phyloP scores from a whole-genome alignment of 352 stramenopile species.

The Globisporangium barbulae region DNA sequence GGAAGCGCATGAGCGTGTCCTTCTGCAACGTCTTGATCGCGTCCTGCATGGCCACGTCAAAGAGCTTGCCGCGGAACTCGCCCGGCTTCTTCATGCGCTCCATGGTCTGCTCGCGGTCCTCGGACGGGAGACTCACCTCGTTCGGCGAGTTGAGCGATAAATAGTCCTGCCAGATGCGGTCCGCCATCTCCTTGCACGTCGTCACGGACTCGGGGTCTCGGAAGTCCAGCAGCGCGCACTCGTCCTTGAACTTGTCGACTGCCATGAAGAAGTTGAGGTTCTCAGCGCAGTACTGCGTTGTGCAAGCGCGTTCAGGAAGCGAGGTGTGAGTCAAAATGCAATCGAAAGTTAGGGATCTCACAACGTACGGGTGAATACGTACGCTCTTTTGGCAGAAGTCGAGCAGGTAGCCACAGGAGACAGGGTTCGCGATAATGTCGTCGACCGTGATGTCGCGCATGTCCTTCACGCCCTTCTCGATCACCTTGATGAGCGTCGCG shows the following conservation, averaged over 20 bases:
- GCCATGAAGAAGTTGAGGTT: conserved; percentile 89
- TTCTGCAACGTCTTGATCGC: conserved; percentile 84
- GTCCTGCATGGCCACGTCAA: conserved; percentile 79
- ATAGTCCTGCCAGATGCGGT: conserved; percentile 82
- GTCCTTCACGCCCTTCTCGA: conserved; percentile 67
- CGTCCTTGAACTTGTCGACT: conserved; percentile 84
- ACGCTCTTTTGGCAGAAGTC: conserved; percentile 87
- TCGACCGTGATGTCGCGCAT: conserved; percentile 82
- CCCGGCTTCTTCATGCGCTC: conserved; percentile 80
- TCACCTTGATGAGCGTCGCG: conserved; percentile 53
- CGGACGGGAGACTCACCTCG: conserved; percentile 75
- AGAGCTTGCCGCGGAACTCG: conserved; percentile 75
- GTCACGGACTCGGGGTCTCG: conserved; percentile 72
- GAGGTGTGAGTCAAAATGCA: neutral
- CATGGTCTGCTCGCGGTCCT: conserved; percentile 77
- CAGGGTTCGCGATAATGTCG: conserved; percentile 83
- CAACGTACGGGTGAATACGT: conserved; percentile 16
- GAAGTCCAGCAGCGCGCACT: conserved; percentile 75
- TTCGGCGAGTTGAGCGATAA: conserved; percentile 82
- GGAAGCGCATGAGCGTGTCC: conserved; percentile 75
- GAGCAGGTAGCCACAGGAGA: conserved; percentile 81
- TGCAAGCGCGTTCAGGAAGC: neutral
- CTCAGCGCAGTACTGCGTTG: conserved; percentile 66
- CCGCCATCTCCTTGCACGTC: conserved; percentile 82
- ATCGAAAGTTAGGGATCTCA: neutral